Percentiles rank a stretch among this genome's conserved stretches.
Conservation (phyloP, 2,329 filamentous ascomycete species). For the Plectosphaerella cucumerina region DNA sequence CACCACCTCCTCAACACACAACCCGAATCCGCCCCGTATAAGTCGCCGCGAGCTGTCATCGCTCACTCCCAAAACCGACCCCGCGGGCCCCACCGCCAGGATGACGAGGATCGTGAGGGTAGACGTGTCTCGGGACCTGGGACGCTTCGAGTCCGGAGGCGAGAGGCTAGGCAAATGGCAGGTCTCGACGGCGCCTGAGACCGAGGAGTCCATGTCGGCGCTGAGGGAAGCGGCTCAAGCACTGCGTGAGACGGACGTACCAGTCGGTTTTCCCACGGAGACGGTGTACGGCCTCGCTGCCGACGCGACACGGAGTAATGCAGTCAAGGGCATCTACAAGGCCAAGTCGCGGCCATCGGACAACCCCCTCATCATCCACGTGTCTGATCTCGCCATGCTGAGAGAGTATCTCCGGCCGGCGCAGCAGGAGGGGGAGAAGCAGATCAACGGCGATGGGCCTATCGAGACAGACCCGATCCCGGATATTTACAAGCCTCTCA, state of each 20-base stretch:
- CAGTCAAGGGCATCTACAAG: conserved; percentile 87
- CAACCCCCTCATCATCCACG: conserved; percentile 92
- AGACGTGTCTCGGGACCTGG: conserved; percentile 22
- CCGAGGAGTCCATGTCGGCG: conserved; percentile 25
- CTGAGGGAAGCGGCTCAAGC: conserved; percentile 63
- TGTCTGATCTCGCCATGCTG: conserved; percentile 77
- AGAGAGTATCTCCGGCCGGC: conserved; percentile 49
- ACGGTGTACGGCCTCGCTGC: conserved; percentile 97
- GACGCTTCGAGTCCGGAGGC: conserved; percentile 25
- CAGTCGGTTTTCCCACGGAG: conserved; percentile 94
- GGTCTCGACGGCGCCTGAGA: conserved; percentile 21
- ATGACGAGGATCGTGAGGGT: conserved; percentile 35
- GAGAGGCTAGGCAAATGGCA: conserved; percentile 38
- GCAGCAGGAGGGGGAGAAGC: no score
- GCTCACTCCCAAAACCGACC: not conserved
- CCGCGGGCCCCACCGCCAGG: conserved; percentile 21
- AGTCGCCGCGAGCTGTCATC: conserved; percentile 5
- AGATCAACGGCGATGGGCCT: not conserved
- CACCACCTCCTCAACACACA: not conserved
- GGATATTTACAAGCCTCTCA: conserved; percentile 70
- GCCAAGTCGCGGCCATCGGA: conserved; percentile 89
- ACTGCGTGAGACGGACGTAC: conserved; percentile 62
- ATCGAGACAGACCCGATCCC: conserved; percentile 50
- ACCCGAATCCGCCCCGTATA: conserved; percentile 3
- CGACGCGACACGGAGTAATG: conserved; percentile 79